Evolutionary conservation across 2,329 filamentous ascomycete species (phyloP).

Genomic region (Scedosporium minutisporum): DNA sequence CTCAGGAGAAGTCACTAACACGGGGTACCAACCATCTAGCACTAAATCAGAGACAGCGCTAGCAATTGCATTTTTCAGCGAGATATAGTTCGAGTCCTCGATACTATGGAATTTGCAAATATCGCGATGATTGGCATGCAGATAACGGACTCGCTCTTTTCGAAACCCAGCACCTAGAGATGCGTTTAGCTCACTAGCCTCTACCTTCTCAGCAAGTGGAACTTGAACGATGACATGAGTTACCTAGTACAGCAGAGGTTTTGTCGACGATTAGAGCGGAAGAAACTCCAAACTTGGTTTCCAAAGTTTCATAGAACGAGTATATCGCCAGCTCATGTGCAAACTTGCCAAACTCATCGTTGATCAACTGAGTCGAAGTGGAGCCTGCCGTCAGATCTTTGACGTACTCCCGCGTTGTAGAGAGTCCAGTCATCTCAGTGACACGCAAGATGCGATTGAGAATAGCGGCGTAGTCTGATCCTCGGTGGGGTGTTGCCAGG

Average conservation of each 20-base stretch:
- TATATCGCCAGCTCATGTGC: constrained; percentile 17
- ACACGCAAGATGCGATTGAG: constrained; percentile 17
- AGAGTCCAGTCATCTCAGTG: constrained; percentile 5
- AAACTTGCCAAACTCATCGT: constrained; percentile 21
- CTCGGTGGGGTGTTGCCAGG: constrained; percentile 25
- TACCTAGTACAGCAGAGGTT: constrained; percentile 22
- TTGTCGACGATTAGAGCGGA: constrained; percentile 21
- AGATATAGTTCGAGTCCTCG: constrained; percentile 17
- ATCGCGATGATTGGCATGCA: constrained; percentile 19
- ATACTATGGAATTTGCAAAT: constrained; percentile 22
- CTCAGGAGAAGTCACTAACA: too few relatives aligned
- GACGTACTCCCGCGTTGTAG: constrained; percentile 14
- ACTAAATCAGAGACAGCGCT: background rate
- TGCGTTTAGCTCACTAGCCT: background rate
- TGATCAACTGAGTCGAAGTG: constrained; percentile 17
- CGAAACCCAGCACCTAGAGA: constrained; percentile 11
- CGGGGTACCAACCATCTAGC: background rate
- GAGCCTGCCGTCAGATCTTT: constrained; percentile 16
- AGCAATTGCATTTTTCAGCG: constrained; percentile 8
- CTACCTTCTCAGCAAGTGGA: too few relatives aligned
- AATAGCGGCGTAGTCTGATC: constrained; percentile 18
- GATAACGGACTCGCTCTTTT: constrained; percentile 15
- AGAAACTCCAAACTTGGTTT: constrained; percentile 14
- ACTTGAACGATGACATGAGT: background rate
- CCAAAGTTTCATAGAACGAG: constrained; percentile 25